A percentile compares a stretch with the other conserved stretches of the same genome.
Evolutionary conservation across 2,329 filamentous ascomycete genomes (phyloP).

Genomic region (Botryotinia calthae): DNA sequence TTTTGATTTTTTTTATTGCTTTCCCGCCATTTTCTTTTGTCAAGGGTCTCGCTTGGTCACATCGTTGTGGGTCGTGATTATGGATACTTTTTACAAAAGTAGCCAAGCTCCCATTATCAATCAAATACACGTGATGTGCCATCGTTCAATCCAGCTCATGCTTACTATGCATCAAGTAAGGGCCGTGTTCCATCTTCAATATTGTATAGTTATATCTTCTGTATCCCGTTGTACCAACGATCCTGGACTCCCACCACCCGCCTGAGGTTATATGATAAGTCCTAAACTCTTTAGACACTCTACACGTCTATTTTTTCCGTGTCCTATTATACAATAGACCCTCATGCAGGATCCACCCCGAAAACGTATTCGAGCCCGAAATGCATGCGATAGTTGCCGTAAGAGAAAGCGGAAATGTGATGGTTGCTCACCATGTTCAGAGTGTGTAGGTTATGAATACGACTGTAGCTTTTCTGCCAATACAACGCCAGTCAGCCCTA

Average conservation of each 20-base stretch:
- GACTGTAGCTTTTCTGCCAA: constrained; percentile 24
- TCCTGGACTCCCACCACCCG: background rate
- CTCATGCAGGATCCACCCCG: constrained; percentile 10
- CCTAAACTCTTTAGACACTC: background rate
- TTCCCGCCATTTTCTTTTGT: no score
- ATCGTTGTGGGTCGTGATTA: background rate
- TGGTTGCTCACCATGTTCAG: constrained; percentile 26
- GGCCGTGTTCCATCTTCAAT: background rate
- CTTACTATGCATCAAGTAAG: background rate
- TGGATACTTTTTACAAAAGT: background rate
- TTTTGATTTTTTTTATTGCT: background rate
- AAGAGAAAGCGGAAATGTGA: constrained; percentile 34
- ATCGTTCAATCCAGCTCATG: background rate
- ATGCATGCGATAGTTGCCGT: constrained; percentile 32
- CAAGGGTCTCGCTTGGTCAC: background rate
- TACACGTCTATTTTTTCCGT: background rate
- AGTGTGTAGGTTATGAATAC: constrained; percentile 30
- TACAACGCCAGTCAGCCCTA: background rate
- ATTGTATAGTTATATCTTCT: background rate
- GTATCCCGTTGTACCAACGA: background rate
- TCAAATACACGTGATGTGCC: background rate
- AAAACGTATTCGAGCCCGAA: constrained; percentile 21
- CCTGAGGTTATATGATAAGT: background rate
- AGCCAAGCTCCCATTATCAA: background rate
- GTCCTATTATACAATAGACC: background rate